Evolutionary conservation across 2,329 filamentous ascomycete species (phyloP), one percentile per base, ranked within the genome.

Genomic region (Macrophomina tecta): DNA sequence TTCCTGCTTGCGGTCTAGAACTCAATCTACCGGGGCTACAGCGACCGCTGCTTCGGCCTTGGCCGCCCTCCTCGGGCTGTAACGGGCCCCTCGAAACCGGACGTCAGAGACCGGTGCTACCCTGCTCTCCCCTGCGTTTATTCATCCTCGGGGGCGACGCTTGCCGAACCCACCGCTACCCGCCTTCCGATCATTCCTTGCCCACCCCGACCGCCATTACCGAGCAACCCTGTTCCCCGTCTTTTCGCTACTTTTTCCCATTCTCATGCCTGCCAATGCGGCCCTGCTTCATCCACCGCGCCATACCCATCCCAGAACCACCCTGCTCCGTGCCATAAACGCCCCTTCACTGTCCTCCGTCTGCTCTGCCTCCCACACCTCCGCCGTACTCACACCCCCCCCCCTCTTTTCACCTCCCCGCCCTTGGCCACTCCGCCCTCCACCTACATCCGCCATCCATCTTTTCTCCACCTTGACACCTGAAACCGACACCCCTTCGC

Each of bases 361-460:
- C 36, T 16, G 45, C 23, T 45, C 38, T 46, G 30, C 8, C 11
- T n/a, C 14, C 56, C 23, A 7, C 34, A 30, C 38, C 36, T 18
- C 38, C 36, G 36, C 55, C 42, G 42, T 45, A 42, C 14, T 7
- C 40, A 12, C 1, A 3, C 6, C 16, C 14, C 55, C 1, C 40
- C 6, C 16, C 14, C 55, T n/a, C 28, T 3, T 14, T 34, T 30
- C 49, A 28, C 7, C 46, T 32, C 49, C 34, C 49, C 49, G 49
- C 49, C 34, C 49, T 52, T 34, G 49, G 49, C 16, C n/a, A n/a
- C 28, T 52, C 49, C 49, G 49, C 49, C 28, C 28, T 52, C 49
- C 49, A 7, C 28, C 49, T 34, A 2, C 11, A 11, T 52, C 18
- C 49, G 36, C 4, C 40, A 18, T 18, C 18, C 1, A 18, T 18